Evolutionary conservation across 495 filamentous ascomycete genomes (phyloP).

Genomic region (Hypoxylon fuscum): DNA sequence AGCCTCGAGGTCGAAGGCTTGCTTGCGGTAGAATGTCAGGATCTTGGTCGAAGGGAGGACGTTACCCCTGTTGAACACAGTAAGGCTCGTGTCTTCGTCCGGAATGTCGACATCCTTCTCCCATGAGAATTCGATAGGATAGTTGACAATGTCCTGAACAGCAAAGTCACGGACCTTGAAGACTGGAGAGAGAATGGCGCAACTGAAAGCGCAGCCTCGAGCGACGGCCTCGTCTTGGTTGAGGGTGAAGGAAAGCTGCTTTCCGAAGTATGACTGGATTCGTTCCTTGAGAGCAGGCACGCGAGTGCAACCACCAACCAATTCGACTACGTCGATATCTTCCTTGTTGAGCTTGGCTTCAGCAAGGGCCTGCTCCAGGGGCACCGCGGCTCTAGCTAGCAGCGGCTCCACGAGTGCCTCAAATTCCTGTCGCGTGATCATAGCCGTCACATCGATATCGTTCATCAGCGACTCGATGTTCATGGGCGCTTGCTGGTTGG

Average conservation of each 20-base stretch:
- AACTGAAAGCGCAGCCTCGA: conserved; percentile 96
- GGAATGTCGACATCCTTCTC: conserved; percentile 98
- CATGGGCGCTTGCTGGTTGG: conserved; percentile 91
- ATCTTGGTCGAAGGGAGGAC: conserved; percentile 99
- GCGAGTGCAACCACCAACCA: conserved; percentile 95
- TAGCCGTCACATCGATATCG: conserved; percentile 86
- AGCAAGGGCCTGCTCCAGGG: conserved; percentile 88
- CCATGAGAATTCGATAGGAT: conserved; percentile 99
- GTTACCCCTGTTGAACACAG: conserved; percentile 97
- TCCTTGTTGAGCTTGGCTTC: conserved; percentile 89
- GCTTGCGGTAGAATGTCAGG: conserved; percentile 98
- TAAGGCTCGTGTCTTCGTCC: conserved; percentile 97
- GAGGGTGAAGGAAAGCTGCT: conserved; percentile 91
- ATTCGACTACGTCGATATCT: conserved; percentile 93
- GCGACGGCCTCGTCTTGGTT: conserved; percentile 99
- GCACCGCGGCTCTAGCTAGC: conserved; percentile 73
- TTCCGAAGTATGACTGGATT: conserved; percentile 90
- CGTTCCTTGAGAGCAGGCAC: conserved; percentile 91
- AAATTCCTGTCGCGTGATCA: conserved; percentile 94
- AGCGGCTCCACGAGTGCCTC: conserved; percentile 90
- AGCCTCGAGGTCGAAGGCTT: conserved; percentile 95
- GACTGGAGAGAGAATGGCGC: conserved; percentile 95
- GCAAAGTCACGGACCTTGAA: conserved; percentile 99
- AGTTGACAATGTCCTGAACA: conserved; percentile 95
- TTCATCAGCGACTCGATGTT: conserved; percentile 99